phyloP scores from a whole-genome alignment of 306 rosid species.

The Cucurbita moschata region DNA sequence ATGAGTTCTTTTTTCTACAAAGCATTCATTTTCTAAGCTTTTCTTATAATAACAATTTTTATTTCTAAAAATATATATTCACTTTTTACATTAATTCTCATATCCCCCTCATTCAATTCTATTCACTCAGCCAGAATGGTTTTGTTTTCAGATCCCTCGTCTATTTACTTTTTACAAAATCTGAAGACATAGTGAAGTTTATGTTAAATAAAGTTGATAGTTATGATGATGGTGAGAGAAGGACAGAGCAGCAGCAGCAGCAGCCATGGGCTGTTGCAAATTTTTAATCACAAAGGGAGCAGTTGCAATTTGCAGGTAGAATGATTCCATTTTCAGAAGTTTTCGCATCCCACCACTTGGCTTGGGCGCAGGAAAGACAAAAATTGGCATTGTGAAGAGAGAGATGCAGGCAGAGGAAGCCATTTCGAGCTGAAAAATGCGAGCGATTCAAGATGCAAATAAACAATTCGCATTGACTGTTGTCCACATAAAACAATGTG shows the following conservation, averaged over 20 bases:
- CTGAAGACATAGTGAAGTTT: background rate
- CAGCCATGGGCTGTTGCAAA: background rate
- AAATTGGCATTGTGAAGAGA: background rate
- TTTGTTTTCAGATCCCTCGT: no score
- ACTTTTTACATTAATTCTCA: background rate
- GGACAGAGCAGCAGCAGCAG: background rate
- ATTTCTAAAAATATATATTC: background rate
- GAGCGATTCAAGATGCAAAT: background rate
- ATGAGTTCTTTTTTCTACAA: background rate
- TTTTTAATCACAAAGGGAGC: background rate
- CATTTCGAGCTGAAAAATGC: background rate
- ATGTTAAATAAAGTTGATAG: background rate
- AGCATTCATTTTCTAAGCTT: no score
- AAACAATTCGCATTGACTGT: background rate
- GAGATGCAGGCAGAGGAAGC: background rate
- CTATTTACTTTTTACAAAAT: no score
- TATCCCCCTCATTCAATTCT: no score
- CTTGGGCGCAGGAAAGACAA: background rate
- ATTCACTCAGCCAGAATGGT: no score
- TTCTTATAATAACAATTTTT: no score
- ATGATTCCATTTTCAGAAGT: background rate
- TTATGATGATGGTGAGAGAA: background rate
- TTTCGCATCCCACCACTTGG: background rate
- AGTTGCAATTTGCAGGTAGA: background rate
- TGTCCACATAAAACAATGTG: background rate